Evolutionary conservation across 148 eudicot genomes (phyloP).

Genomic region (Silene uniflora): DNA sequence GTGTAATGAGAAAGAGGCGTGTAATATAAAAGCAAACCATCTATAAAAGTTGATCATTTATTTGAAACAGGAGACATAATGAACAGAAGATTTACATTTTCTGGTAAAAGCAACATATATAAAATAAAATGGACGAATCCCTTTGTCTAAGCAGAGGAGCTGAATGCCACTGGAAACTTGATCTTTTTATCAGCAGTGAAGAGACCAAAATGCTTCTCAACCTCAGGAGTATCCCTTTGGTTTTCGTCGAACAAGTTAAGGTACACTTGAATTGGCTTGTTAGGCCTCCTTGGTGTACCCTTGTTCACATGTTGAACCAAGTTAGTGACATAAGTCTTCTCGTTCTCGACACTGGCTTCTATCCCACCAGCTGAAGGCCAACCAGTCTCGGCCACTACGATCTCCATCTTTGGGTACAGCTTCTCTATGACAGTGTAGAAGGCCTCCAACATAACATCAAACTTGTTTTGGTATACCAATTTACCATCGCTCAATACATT

Average conservation of each 20-base stretch:
- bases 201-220: slow-evolving; percentile 58
- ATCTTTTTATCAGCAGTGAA: slow-evolving; percentile 41
- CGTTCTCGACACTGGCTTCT: slow-evolving; percentile 30
- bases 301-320: slow-evolving; percentile 40
- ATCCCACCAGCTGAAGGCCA: slow-evolving; percentile 60
- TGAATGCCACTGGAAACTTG: slow-evolving; percentile 36
- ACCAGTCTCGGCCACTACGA: slow-evolving; percentile 59
- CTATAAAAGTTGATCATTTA: not conserved
- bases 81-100: not conserved
- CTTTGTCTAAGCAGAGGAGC: slow-evolving; percentile 10
- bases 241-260: slow-evolving; percentile 61
- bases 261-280: slow-evolving; percentile 37
- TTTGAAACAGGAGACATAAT: slow-evolving; percentile 9
- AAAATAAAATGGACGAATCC: not conserved
- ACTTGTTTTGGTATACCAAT: slow-evolving; percentile 26
- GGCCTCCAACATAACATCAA: slow-evolving; percentile 44
- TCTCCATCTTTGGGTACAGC: slow-evolving; percentile 23
- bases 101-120: not conserved
- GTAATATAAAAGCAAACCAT: not conserved
- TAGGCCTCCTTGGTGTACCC: slow-evolving; percentile 51
- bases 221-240: slow-evolving; percentile 31
- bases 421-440: slow-evolving; percentile 39
- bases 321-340: slow-evolving; percentile 37
- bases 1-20: no score
- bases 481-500: slow-evolving; percentile 19